These are phyloP conservation scores for Durio zibethinus DNA, from an alignment of 345 rosid species.

Conservation along the genomic window DNA sequence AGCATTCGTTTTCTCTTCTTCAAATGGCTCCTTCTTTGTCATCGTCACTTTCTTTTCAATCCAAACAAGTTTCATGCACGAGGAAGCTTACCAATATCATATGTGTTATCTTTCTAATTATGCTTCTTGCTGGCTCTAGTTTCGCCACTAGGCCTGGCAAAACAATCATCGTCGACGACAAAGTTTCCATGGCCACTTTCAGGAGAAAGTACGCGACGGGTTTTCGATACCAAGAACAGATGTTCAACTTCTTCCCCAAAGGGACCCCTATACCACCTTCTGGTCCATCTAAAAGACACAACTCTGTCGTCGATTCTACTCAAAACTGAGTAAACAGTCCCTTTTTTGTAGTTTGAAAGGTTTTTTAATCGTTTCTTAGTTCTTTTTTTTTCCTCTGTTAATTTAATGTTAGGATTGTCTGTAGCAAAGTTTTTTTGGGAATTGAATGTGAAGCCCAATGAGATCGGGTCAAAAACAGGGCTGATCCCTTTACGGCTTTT, in stretches of 20 bases:
- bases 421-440: neutral
- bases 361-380: neutral
- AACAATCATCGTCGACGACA: constrained; percentile 5
- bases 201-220: constrained; percentile 33
- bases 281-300: constrained; percentile 81
- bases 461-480: constrained; percentile 8
- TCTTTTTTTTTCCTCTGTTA: neutral
- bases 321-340: constrained; percentile 22
- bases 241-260: constrained; percentile 77
- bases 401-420: neutral
- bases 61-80: constrained; percentile 16
- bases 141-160: constrained; percentile 35
- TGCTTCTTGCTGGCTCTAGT: constrained; percentile 34
- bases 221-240: constrained; percentile 35
- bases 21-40: constrained; percentile 24
- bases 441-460: constrained; percentile 20
- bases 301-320: constrained; percentile 41
- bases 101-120: constrained; percentile 21
- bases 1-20: neutral
- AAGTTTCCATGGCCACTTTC: constrained; percentile 12
- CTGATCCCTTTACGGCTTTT: neutral
- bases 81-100: constrained; percentile 11
- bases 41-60: constrained; percentile 20
- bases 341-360: neutral
- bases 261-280: constrained; percentile 73